A percentile compares a stretch with the other conserved stretches of the same genome.
These are phyloP conservation scores for Craspedostauros australis DNA, from an alignment of 108 stramenopile genomes.

Conservation along the genomic window DNA sequence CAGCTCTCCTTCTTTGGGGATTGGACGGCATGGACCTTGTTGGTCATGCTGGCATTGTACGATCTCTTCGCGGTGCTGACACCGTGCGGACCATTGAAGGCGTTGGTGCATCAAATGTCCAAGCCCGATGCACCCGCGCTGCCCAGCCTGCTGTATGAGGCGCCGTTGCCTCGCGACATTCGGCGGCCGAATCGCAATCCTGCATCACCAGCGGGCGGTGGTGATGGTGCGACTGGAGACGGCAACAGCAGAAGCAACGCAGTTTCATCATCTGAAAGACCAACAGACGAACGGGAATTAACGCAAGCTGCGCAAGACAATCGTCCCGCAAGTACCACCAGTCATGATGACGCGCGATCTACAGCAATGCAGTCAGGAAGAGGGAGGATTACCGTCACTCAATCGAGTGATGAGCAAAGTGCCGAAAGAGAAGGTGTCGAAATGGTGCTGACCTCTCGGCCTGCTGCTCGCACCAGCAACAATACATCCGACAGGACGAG, in stretches of 20 bases:
- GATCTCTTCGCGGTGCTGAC: slow-evolving; percentile 94
- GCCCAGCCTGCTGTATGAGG: slow-evolving; percentile 97
- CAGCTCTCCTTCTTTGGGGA: slow-evolving; percentile 86
- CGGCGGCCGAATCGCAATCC: slow-evolving; percentile 23
- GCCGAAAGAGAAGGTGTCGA: too few relatives aligned
- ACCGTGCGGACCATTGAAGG: slow-evolving; percentile 93
- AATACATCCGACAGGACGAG: too few relatives aligned
- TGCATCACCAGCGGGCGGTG: neutral
- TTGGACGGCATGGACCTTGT: slow-evolving; percentile 94
- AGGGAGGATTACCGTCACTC: too few relatives aligned
- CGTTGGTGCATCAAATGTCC: slow-evolving; percentile 82
- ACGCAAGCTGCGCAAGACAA: too few relatives aligned
- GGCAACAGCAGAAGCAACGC: neutral
- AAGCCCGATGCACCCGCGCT: slow-evolving; percentile 79
- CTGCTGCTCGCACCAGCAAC: too few relatives aligned
- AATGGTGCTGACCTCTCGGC: too few relatives aligned
- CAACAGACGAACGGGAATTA: too few relatives aligned
- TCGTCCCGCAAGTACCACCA: too few relatives aligned
- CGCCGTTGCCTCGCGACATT: slow-evolving; percentile 49
- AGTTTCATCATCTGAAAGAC: too few relatives aligned
- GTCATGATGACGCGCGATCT: too few relatives aligned
- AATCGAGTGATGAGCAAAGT: too few relatives aligned
- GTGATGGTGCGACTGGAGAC: neutral
- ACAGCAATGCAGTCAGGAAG: too few relatives aligned
- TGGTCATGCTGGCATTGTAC: slow-evolving; percentile 92